Conservation (phyloP, 495 filamentous ascomycete genomes). For the Cercophora newfieldiana region DNA sequence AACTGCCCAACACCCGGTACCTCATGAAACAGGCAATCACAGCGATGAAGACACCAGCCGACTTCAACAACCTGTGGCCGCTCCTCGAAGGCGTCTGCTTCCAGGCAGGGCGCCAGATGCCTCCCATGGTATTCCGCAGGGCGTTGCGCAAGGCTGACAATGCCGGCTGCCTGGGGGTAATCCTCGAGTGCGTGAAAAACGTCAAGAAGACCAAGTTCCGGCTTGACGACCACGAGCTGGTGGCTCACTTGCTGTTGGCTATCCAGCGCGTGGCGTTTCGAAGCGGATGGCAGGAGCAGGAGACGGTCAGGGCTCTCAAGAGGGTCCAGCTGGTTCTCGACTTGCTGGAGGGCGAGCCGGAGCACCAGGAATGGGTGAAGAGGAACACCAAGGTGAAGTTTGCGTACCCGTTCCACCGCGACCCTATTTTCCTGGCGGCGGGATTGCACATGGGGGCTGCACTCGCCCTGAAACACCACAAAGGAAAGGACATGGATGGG, state of each 20-base stretch:
- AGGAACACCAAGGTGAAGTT: neutral
- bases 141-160: slow-evolving; percentile 43
- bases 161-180: slow-evolving; percentile 42
- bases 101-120: slow-evolving; percentile 42
- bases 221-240: slow-evolving; percentile 43
- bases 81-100: slow-evolving; percentile 57
- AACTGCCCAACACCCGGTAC: slow-evolving; percentile 35
- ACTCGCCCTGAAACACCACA: slow-evolving; percentile 27
- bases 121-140: slow-evolving; percentile 33
- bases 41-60: slow-evolving; percentile 54
- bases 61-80: slow-evolving; percentile 61
- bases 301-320: slow-evolving; percentile 39
- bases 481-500: slow-evolving; percentile 28
- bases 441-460: slow-evolving; percentile 43
- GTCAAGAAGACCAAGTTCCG: slow-evolving; percentile 51
- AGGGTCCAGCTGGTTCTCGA: slow-evolving; percentile 51
- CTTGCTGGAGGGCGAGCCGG: slow-evolving; percentile 50
- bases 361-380: slow-evolving; percentile 32
- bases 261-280: slow-evolving; percentile 51
- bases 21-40: slow-evolving; percentile 43
- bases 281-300: slow-evolving; percentile 40
- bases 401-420: slow-evolving; percentile 31
- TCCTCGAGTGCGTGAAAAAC: slow-evolving; percentile 56
- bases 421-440: slow-evolving; percentile 41
- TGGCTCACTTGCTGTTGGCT: slow-evolving; percentile 49